Conservation (phyloP, 1,139 yeast species). For the Suhomyces ambrosiae region DNA sequence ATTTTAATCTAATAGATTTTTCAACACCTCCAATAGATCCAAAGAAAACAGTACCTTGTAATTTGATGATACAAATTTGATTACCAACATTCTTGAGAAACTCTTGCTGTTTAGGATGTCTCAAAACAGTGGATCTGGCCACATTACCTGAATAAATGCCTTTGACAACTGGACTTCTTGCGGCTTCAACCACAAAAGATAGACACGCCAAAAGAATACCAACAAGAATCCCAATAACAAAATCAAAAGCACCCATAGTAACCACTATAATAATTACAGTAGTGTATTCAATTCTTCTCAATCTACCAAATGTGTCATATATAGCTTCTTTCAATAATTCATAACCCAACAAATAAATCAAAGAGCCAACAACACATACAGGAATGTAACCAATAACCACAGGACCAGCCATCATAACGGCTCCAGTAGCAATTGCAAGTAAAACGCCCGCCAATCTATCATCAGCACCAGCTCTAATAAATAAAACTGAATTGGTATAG, state of each 20-base stretch:
- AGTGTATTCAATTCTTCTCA: slow-evolving; percentile 73
- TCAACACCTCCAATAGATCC: slow-evolving; percentile 96
- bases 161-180: slow-evolving; percentile 77
- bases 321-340: slow-evolving; percentile 86
- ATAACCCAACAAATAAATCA: slow-evolving; percentile 86
- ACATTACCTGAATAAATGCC: slow-evolving; percentile 86
- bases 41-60: slow-evolving; percentile 87
- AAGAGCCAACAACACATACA: slow-evolving; percentile 90
- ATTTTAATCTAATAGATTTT: slow-evolving; percentile 63
- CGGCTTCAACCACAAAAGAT: slow-evolving; percentile 88
- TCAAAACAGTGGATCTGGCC: slow-evolving; percentile 87
- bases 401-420: slow-evolving; percentile 87
- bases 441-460: slow-evolving; percentile 84
- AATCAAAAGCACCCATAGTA: slow-evolving; percentile 95
- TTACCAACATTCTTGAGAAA: slow-evolving; percentile 85
- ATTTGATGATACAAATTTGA: slow-evolving; percentile 83
- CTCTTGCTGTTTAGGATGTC: slow-evolving; percentile 89
- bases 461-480: slow-evolving; percentile 93
- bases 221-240: slow-evolving; percentile 87
- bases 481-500: slow-evolving; percentile 88
- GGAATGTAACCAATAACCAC: slow-evolving; percentile 92
- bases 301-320: slow-evolving; percentile 79
- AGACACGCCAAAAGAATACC: slow-evolving; percentile 91
- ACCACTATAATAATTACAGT: slow-evolving; percentile 84
- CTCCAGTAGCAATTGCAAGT: slow-evolving; percentile 78